phyloP scores from a whole-genome alignment of 306 rosid species.

The Vigna angularis region DNA sequence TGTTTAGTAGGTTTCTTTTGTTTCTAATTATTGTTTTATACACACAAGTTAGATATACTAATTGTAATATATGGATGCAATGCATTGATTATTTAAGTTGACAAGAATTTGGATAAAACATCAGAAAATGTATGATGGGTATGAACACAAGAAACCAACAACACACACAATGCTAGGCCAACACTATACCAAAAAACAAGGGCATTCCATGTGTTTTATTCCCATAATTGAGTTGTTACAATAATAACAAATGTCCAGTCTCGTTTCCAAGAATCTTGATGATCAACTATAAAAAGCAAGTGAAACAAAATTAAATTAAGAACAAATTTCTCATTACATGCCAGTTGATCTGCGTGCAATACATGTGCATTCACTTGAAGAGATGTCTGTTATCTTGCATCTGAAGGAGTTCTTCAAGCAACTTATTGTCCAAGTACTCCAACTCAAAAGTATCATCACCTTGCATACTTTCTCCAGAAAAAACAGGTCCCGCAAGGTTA shows the following conservation, averaged over 20 bases:
- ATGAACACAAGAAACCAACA: constrained; percentile 1
- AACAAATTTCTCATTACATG: not conserved
- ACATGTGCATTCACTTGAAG: not conserved
- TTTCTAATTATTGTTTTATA: not conserved
- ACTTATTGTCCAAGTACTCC: constrained; percentile 68
- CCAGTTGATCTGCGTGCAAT: not conserved
- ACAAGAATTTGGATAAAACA: not conserved
- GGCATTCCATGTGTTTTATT: constrained; percentile 3
- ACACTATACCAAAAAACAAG: not conserved
- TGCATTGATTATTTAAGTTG: not conserved
- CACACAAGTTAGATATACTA: not conserved
- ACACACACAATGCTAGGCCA: not conserved
- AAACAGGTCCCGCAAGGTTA: not conserved
- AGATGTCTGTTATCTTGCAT: constrained; percentile 35
- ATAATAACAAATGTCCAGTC: not conserved
- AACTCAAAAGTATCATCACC: constrained; percentile 57
- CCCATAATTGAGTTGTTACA: not conserved
- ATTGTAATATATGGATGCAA: not conserved
- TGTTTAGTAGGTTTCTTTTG: not conserved
- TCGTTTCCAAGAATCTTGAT: not conserved
- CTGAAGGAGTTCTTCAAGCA: constrained; percentile 81
- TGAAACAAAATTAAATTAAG: not conserved
- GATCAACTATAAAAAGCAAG: not conserved
- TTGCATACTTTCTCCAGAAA: constrained; percentile 19
- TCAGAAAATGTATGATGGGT: constrained; percentile 30